phyloP scores from a whole-genome alignment of 2,329 filamentous ascomycete genomes.

The Epichloe bromicola region DNA sequence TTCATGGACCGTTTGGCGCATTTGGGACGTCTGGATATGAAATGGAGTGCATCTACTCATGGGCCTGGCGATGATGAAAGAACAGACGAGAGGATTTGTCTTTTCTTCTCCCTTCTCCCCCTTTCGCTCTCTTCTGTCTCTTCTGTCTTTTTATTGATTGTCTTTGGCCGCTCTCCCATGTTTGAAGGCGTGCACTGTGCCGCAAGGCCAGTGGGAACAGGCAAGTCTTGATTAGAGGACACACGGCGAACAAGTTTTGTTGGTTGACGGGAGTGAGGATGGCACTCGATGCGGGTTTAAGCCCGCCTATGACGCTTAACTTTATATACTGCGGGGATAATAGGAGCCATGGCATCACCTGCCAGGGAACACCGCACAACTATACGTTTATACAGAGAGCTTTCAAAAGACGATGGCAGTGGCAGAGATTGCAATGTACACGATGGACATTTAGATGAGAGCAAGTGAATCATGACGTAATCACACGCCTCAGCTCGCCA shows the following conservation, averaged over 20 bases:
- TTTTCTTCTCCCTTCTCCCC: background rate
- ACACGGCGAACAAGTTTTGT: no score
- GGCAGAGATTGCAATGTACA: no score
- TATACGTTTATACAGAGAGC: no score
- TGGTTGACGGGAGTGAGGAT: background rate
- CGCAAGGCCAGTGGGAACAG: background rate
- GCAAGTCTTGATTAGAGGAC: conserved; percentile 1
- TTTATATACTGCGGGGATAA: no score
- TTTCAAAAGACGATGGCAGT: no score
- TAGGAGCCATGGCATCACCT: background rate
- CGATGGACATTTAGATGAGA: no score
- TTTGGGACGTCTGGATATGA: conserved; percentile 1
- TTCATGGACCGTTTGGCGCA: conserved; percentile 1
- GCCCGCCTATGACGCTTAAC: background rate
- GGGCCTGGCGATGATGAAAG: background rate
- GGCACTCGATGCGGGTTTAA: background rate
- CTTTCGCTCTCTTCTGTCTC: background rate
- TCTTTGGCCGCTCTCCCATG: no score
- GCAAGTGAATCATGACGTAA: no score
- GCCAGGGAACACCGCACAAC: no score
- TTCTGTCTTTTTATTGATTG: background rate
- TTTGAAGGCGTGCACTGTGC: background rate
- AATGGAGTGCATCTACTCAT: background rate
- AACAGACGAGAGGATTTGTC: background rate
- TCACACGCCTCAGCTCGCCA: no score